Evolutionary conservation across 2,329 filamentous ascomycete species (phyloP), one percentile per base, ranked within the genome.

Genomic region (Colletotrichum sp.): DNA sequence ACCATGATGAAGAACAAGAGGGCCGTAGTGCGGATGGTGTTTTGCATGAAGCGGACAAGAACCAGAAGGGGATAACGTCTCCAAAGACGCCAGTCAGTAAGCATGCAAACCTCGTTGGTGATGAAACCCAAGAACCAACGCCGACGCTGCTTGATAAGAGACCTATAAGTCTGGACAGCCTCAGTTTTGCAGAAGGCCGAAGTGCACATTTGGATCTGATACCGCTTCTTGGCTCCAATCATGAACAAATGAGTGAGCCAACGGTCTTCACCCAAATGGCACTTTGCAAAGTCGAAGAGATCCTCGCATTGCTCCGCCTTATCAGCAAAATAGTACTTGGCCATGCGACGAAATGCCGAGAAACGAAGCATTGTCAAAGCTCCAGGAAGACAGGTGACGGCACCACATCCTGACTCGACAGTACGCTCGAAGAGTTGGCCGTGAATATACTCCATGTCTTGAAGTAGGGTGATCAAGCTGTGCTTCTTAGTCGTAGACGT

Each of bases 221-320:
- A 98, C 55, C 95, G 91, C 83, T 98, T 93, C 86, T 96, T 95
- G 60, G 96, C 96, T 28, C 96, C 96, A 81, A 99, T 97, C 97
- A 99, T 99, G 89, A 99, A 98, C 74, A 99, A 90, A 87, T 99
- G 97, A 2, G 96, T 99, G 72, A 99, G 90, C 96, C 96, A 99
- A 78, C 96, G 91, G 85, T 99, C 97, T 85, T 99, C 97, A 52
- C 97, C 97, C 58, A 99, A 86, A 86, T 99, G 96, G 81, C 95
- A 96, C 86, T 99, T 99, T 72, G 95, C 96, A 82, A 96, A 99
- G 83, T 99, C 96, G 82, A 99, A 99, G 15, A 99, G 89, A 84
- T 99, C 96, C 76, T 98, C 95, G 81, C 96, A 98, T 82, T 98
- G 94, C 84, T 98, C 96, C 6, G 96, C 95, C 84, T 98, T 98